Evolutionary conservation across 225 moss, liverwort and hornwort species (phyloP), one percentile per base, ranked within the genome.

Genomic region (Marchantia paleacea): DNA sequence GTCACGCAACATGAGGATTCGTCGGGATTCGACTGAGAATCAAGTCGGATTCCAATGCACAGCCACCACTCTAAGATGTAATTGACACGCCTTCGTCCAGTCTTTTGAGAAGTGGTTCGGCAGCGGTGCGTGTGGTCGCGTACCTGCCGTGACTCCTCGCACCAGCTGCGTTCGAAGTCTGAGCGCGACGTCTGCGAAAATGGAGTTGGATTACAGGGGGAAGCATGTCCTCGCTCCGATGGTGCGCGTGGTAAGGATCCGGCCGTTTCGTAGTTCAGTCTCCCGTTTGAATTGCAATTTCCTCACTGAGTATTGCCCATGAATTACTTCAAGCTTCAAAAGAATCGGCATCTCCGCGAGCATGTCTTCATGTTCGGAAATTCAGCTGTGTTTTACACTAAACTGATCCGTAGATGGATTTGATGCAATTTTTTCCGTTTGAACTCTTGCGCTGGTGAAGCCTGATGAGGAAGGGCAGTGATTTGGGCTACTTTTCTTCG

Each of bases 221-320:
- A 87, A 84, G 49, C 84, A 67, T 75, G 74, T 87, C 2, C 80
- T 87, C 20, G 87, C 84, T 64, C 87, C 87, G 28, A 87, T 87
- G 87, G 84, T 87, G 52, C 84, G 87, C 16, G 87, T 87, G 87
- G 84, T 87, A 70, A 82, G 84, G 57, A 65, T 0, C 50, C 61
- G 6, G n/a, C 11, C 65, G 8, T 50, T 49, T 16, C 20, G 48
- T 22, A 15, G 8, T 18, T 69, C 30, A 39, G 24, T 4, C 31
- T 69, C 31, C 9, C 30, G 28, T 69, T 47, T 48, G 70, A 70
- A 20, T 49, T 49, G 7, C 70, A 22, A 61, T 55, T 12, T 55
- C 53, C 53, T 7, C 53, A n/a, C 15, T 58, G 58, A 58, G 14
- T 12, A 61, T 22, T 61, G 7, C n/a, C n/a, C n/a, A n/a, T n/a